Evolutionary conservation across 2,329 filamentous ascomycete species (phyloP).

Genomic region (Claviceps paspali): DNA sequence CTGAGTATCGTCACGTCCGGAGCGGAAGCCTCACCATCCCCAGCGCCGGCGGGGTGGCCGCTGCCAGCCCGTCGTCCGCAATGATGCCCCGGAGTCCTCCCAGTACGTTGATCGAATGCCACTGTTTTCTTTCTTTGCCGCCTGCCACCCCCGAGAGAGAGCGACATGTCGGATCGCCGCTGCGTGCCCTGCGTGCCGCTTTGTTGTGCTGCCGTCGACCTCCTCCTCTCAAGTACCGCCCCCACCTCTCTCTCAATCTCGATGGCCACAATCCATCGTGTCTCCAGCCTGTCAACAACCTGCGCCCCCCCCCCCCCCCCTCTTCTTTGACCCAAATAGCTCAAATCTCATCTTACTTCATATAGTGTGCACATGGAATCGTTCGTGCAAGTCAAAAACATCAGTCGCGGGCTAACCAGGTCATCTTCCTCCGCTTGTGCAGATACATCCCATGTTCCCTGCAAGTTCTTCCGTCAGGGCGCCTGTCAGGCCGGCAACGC

Average conservation of each 20-base stretch:
- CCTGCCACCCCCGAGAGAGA: background rate
- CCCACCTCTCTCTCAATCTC: conserved; percentile 4
- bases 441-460: conserved; percentile 96
- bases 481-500: conserved; percentile 90
- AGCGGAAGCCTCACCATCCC: conserved; percentile 41
- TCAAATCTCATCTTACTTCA: no score
- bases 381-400: no score
- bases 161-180: background rate
- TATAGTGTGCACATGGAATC: no score
- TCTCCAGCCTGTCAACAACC: no score
- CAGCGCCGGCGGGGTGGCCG: conserved; percentile 13
- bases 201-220: background rate
- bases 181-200: background rate
- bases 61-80: conserved; percentile 9
- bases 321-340: no score
- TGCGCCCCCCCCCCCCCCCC: no score
- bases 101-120: conserved; percentile 21
- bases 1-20: conserved; percentile 41
- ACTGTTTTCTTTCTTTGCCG: background rate
- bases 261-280: no score
- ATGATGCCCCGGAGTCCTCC: conserved; percentile 42
- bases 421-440: conserved; percentile 1
- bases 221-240: conserved; percentile 1
- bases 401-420: background rate
- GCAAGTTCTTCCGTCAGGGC: conserved; percentile 97